Evolutionary conservation across 306 rosid genomes (phyloP).

Genomic region (Notholithocarpus densiflorus): DNA sequence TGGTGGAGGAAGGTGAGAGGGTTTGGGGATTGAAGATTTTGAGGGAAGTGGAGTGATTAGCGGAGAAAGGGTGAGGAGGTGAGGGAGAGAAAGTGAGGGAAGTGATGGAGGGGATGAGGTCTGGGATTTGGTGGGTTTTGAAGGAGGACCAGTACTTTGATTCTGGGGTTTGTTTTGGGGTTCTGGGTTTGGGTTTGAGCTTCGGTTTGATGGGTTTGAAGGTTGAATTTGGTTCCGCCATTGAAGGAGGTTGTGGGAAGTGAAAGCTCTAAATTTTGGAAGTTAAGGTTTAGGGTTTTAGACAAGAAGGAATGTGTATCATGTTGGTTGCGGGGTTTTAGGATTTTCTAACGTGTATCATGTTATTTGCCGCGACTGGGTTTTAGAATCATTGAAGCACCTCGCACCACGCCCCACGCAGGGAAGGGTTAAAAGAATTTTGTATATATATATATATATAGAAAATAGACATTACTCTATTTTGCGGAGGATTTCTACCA

Average conservation of each 20-base stretch:
- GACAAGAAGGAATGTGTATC: not conserved
- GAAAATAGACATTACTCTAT: no score
- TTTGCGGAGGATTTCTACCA: no score
- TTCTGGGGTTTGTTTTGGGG: constrained; percentile 53
- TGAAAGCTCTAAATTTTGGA: not conserved
- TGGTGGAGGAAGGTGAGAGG: constrained; percentile 41
- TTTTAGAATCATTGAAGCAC: no score
- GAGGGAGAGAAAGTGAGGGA: constrained; percentile 67
- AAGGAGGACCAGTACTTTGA: constrained; percentile 90
- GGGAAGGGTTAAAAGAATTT: no score
- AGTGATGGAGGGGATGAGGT: constrained; percentile 52
- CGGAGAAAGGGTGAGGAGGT: constrained; percentile 53
- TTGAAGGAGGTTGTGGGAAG: constrained; percentile 8
- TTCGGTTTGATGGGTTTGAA: constrained; percentile 64
- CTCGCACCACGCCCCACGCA: no score
- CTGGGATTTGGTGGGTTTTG: constrained; percentile 57
- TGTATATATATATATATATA: no score
- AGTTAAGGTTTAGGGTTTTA: constrained; percentile 32
- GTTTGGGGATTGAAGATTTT: constrained; percentile 49
- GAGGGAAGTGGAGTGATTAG: constrained; percentile 64
- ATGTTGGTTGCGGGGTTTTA: no score
- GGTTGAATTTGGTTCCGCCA: constrained; percentile 48
- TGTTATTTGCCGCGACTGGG: no score
- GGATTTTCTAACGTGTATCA: no score
- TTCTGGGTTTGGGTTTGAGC: constrained; percentile 63